Conservation (phyloP, 73 alveolate species). For the Paramecium caudatum region DNA sequence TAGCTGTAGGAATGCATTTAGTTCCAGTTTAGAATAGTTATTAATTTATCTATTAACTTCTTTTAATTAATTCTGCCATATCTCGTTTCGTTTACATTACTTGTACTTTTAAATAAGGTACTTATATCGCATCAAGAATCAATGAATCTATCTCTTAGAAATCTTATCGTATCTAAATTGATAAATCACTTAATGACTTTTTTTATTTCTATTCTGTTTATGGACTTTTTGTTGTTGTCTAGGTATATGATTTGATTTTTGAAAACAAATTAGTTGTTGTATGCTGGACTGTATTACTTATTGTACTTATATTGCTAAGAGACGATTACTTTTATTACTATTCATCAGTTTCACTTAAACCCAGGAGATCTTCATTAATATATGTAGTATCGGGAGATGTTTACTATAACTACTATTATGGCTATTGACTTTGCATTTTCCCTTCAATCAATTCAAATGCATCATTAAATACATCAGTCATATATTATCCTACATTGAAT, state of each 20-base stretch:
- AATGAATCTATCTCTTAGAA: constrained; percentile 21
- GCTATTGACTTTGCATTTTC: background rate
- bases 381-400: background rate
- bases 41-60: background rate
- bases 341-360: constrained; percentile 9
- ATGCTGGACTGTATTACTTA: background rate
- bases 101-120: constrained; percentile 23
- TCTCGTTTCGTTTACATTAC: constrained; percentile 19
- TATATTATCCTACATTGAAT: constrained; percentile 56
- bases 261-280: background rate
- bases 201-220: background rate
- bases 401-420: background rate
- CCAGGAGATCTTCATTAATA: constrained; percentile 48
- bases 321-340: background rate
- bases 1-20: constrained; percentile 26
- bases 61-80: constrained; percentile 37
- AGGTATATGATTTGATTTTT: background rate
- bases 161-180: constrained; percentile 12
- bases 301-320: no score
- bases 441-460: constrained; percentile 59
- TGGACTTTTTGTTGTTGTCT: background rate
- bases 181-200: constrained; percentile 47
- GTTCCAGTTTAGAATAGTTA: constrained; percentile 49
- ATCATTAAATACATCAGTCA: constrained; percentile 57
- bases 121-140: constrained; percentile 18